A percentile compares a stretch with the other conserved stretches of the same genome.
Conservation (phyloP, 805 yeast genomes). For the Wickerhamomyces queroliae region DNA sequence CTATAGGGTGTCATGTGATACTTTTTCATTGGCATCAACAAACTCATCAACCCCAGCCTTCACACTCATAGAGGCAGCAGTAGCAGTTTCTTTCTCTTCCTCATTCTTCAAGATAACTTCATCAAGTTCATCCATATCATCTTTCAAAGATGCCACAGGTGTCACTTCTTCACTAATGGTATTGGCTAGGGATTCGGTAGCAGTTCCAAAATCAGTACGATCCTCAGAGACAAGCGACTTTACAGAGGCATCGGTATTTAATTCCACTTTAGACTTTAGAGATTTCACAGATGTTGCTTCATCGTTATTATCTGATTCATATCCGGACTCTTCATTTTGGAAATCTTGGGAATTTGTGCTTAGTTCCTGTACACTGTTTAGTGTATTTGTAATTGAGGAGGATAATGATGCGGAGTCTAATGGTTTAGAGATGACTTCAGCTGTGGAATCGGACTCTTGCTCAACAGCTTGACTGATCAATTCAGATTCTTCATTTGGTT, state of each 20-base stretch:
- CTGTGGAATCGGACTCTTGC: too few species aligned
- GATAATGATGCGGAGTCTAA: too few species aligned
- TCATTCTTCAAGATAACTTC: conserved; percentile 1
- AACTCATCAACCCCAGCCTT: conserved; percentile 1
- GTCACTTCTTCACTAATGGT: background rate
- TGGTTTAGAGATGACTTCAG: too few species aligned
- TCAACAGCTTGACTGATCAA: too few species aligned
- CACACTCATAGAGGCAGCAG: background rate
- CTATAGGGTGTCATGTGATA: background rate
- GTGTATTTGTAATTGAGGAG: too few species aligned
- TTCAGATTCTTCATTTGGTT: background rate
- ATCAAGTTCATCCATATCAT: background rate
- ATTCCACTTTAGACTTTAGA: background rate
- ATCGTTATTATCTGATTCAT: conserved; percentile 3
- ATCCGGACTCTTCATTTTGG: background rate
- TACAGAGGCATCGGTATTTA: background rate
- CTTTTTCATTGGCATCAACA: conserved; percentile 4
- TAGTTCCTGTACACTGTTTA: too few species aligned
- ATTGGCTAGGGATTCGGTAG: too few species aligned
- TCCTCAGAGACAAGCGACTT: background rate
- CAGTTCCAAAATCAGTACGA: background rate
- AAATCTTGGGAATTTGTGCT: background rate
- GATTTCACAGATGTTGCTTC: too few species aligned
- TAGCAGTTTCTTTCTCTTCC: conserved; percentile 1
- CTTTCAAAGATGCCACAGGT: background rate